phyloP scores from a whole-genome alignment of 352 stramenopile genomes.

The Phytopythium sindhum region DNA sequence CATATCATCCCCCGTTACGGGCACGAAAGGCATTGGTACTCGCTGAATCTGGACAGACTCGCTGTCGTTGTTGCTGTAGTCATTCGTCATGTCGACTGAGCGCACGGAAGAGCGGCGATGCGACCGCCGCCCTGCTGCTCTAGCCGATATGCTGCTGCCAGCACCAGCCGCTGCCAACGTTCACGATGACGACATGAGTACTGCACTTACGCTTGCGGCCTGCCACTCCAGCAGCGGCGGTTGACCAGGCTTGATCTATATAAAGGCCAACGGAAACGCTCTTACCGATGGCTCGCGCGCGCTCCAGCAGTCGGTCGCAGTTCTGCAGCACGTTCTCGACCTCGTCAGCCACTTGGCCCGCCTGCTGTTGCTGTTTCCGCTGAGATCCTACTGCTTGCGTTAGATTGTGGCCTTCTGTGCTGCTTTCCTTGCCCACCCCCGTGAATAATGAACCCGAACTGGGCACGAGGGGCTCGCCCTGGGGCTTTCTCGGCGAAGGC shows the following conservation, averaged over 20 bases:
- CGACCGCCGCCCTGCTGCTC: background rate
- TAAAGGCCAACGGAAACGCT: background rate
- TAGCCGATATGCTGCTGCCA: background rate
- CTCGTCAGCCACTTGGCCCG: conserved; percentile 44
- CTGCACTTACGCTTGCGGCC: background rate
- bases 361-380: conserved; percentile 25
- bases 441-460: conserved; percentile 3
- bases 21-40: background rate
- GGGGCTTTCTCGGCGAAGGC: background rate
- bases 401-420: background rate
- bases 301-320: conserved; percentile 49
- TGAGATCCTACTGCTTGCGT: background rate
- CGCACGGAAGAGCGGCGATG: background rate
- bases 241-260: background rate
- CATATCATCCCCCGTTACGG: background rate
- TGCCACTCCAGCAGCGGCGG: background rate
- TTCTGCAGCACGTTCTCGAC: conserved; percentile 48
- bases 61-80: background rate
- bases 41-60: background rate
- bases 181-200: background rate
- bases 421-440: background rate
- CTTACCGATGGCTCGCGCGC: conserved; percentile 22
- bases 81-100: background rate
- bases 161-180: background rate
- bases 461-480: background rate